Evolutionary conservation across 2,329 filamentous ascomycete species (phyloP).

Genomic region (Exophiala sp.): DNA sequence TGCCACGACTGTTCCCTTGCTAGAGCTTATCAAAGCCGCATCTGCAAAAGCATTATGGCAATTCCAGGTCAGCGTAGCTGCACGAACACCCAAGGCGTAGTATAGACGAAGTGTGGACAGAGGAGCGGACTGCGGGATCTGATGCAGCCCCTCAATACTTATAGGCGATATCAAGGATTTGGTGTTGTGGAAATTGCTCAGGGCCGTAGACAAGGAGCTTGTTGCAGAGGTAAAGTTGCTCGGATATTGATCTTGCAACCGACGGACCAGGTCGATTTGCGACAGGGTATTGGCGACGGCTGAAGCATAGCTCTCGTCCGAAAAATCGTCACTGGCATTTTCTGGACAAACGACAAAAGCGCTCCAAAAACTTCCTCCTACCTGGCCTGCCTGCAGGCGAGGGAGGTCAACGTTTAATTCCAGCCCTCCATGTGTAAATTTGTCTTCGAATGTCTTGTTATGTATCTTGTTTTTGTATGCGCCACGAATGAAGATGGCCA

Average conservation of each 20-base stretch:
- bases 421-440: slow-evolving; percentile 69
- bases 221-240: slow-evolving; percentile 59
- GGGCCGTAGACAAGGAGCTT: slow-evolving; percentile 54
- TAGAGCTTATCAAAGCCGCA: slow-evolving; percentile 60
- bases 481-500: slow-evolving; percentile 68
- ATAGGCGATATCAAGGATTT: slow-evolving; percentile 71
- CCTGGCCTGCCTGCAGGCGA: slow-evolving; percentile 65
- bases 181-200: slow-evolving; percentile 55
- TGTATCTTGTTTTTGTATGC: slow-evolving; percentile 76
- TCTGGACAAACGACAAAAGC: slow-evolving; percentile 75
- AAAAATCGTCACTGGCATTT: slow-evolving; percentile 52
- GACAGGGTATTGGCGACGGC: slow-evolving; percentile 66
- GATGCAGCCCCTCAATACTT: slow-evolving; percentile 84
- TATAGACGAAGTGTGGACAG: slow-evolving; percentile 71
- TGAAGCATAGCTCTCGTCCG: slow-evolving; percentile 34
- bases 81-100: slow-evolving; percentile 75
- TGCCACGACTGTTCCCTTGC: slow-evolving; percentile 35
- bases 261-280: slow-evolving; percentile 70
- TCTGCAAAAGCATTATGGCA: slow-evolving; percentile 90
- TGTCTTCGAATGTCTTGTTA: slow-evolving; percentile 64
- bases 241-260: slow-evolving; percentile 63
- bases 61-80: slow-evolving; percentile 87
- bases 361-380: slow-evolving; percentile 91
- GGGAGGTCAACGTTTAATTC: slow-evolving; percentile 73
- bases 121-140: slow-evolving; percentile 74